A percentile compares a stretch with the other conserved stretches of the same genome.
Evolutionary conservation across 345 rosid species (phyloP).

Genomic region (Boechera divaricarpa): DNA sequence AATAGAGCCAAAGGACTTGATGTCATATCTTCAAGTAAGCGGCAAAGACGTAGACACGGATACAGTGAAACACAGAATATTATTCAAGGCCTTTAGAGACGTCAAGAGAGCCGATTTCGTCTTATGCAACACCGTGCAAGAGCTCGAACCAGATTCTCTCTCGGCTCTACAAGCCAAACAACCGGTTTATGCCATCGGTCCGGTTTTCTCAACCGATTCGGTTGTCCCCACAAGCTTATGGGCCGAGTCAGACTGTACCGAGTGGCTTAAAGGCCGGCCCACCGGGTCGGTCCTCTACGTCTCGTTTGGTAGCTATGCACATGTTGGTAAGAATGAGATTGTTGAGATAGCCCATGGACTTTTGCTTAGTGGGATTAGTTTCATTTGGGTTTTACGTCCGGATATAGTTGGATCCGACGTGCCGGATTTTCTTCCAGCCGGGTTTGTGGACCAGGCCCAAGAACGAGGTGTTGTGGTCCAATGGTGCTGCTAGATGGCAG

Average conservation of each 20-base stretch:
- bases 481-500: slow-evolving; percentile 63
- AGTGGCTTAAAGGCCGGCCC: slow-evolving; percentile 55
- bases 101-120: background rate
- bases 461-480: slow-evolving; percentile 56
- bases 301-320: slow-evolving; percentile 68
- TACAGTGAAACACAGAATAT: too few relatives aligned
- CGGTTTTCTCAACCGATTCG: slow-evolving; percentile 56
- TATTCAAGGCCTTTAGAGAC: too few relatives aligned
- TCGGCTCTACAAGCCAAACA: slow-evolving; percentile 53
- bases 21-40: too few relatives aligned
- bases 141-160: slow-evolving; percentile 56
- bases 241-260: slow-evolving; percentile 65
- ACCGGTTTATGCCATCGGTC: slow-evolving; percentile 64
- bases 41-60: too few relatives aligned
- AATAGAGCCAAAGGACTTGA: too few relatives aligned
- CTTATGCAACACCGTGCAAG: slow-evolving; percentile 64
- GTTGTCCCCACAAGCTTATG: slow-evolving; percentile 67
- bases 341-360: slow-evolving; percentile 61
- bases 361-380: slow-evolving; percentile 50
- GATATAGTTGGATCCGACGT: slow-evolving; percentile 66
- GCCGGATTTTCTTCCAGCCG: slow-evolving; percentile 51
- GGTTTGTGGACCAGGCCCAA: slow-evolving; percentile 47
- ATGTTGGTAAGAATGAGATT: slow-evolving; percentile 50
- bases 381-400: slow-evolving; percentile 64
- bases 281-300: slow-evolving; percentile 57